Percentiles rank a stretch among this genome's conserved stretches.
Evolutionary conservation across 331 rosid species (phyloP).

Genomic region (Phaseolus coccineus): DNA sequence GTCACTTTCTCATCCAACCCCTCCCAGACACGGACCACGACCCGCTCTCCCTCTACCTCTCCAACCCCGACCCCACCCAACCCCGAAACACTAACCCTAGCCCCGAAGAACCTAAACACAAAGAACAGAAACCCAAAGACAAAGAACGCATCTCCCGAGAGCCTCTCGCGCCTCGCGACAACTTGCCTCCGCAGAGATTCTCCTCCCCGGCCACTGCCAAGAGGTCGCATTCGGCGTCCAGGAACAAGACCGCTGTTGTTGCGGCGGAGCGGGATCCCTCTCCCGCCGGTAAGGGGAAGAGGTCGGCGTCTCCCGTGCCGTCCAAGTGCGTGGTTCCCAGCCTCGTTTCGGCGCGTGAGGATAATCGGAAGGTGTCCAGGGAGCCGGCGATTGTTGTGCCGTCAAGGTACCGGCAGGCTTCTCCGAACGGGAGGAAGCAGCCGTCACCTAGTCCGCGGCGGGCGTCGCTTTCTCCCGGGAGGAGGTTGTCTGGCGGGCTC

Average conservation of each 20-base stretch:
- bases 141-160: constrained; percentile 44
- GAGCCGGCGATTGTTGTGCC: constrained; percentile 90
- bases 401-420: constrained; percentile 91
- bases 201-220: constrained; percentile 86
- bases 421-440: constrained; percentile 80
- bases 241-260: constrained; percentile 49
- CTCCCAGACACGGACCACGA: constrained; percentile 76
- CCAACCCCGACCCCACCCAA: constrained; percentile 27
- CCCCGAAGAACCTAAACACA: background rate
- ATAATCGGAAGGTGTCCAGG: constrained; percentile 61
- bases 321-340: constrained; percentile 93
- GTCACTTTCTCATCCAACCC: constrained; percentile 83
- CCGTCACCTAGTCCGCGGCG: constrained; percentile 78
- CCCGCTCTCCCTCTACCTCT: constrained; percentile 65
- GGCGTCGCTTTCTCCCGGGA: constrained; percentile 84
- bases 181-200: constrained; percentile 63
- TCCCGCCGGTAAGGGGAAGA: constrained; percentile 72
- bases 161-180: constrained; percentile 77
- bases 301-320: constrained; percentile 91
- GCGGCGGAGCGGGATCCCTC: constrained; percentile 83
- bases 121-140: background rate
- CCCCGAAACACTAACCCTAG: background rate
- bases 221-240: constrained; percentile 63
- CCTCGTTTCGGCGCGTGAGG: constrained; percentile 79
- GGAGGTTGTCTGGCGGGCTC: constrained; percentile 75